These are phyloP conservation scores for Penicillium steckii DNA, from an alignment of 495 filamentous ascomycete species.

Conservation along the genomic window DNA sequence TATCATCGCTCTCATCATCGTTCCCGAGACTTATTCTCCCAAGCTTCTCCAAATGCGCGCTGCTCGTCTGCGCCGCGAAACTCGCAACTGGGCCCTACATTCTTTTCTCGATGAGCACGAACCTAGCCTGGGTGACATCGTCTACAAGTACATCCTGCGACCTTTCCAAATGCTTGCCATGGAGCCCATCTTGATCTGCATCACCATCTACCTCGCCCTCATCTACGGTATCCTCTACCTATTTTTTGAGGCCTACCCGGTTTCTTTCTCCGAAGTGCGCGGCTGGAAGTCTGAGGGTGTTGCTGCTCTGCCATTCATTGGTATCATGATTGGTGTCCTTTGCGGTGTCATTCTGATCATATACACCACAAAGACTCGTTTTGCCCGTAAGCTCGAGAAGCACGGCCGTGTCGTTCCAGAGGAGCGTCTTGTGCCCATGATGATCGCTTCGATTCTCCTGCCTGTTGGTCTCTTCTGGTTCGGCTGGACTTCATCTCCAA, in stretches of 20 bases:
- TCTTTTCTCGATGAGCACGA: conserved; percentile 56
- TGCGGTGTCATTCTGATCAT: conserved; percentile 48
- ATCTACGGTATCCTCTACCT: conserved; percentile 66
- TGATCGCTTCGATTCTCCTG: conserved; percentile 53
- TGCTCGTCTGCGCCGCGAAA: conserved; percentile 53
- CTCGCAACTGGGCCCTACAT: conserved; percentile 61
- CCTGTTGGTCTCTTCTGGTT: conserved; percentile 65
- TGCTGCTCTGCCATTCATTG: conserved; percentile 59
- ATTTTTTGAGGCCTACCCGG: conserved; percentile 60
- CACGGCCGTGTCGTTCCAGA: conserved; percentile 56
- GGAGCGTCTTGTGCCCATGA: conserved; percentile 57
- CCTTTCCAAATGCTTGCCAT: conserved; percentile 59
- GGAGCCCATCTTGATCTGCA: conserved; percentile 60
- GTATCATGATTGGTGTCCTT: conserved; percentile 55
- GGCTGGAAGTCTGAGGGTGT: conserved; percentile 48
- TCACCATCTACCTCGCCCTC: conserved; percentile 49
- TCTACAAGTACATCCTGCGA: conserved; percentile 53
- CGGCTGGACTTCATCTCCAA: conserved; percentile 54
- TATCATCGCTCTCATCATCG: conserved; percentile 45
- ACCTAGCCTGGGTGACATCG: conserved; percentile 44
- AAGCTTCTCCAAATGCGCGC: conserved; percentile 57
- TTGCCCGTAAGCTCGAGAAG: conserved; percentile 46
- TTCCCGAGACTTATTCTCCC: conserved; percentile 61
- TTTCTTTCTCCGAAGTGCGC: conserved; percentile 54
- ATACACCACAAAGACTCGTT: conserved; percentile 50